These are phyloP conservation scores for Fusarium sp. DNA, from an alignment of 2,329 filamentous ascomycete species.

Conservation along the genomic window DNA sequence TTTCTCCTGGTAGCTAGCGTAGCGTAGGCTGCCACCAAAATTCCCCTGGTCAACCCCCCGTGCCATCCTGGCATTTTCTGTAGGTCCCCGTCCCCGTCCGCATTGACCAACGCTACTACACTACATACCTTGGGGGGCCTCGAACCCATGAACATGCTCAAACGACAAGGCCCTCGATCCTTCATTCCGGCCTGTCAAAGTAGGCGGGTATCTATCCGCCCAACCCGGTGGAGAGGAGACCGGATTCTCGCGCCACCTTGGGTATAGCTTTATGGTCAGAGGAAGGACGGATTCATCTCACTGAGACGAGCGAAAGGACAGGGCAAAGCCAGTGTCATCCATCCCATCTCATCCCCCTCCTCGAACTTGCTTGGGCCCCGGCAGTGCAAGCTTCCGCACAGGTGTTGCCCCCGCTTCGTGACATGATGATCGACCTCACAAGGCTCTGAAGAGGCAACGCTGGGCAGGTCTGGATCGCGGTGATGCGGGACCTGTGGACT, in stretches of 20 bases:
- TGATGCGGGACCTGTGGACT: constrained; percentile 14
- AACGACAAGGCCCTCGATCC: constrained; percentile 7
- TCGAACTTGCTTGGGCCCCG: constrained; percentile 12
- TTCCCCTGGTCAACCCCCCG: constrained; percentile 3
- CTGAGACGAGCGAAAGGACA: constrained; percentile 27
- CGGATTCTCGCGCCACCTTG: constrained; percentile 29
- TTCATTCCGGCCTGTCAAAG: constrained; percentile 31
- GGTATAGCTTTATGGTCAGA: constrained; percentile 37
- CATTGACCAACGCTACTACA: constrained; percentile 16
- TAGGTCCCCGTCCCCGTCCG: constrained; percentile 3
- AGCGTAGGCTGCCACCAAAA: constrained; percentile 5
- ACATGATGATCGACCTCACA: constrained; percentile 42
- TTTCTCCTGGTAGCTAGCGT: not conserved
- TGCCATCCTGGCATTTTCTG: not conserved
- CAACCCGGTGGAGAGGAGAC: constrained; percentile 13
- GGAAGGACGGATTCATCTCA: constrained; percentile 28
- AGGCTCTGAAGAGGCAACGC: constrained; percentile 34
- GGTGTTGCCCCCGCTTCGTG: constrained; percentile 16
- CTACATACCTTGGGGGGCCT: not conserved
- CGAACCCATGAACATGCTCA: constrained; percentile 8
- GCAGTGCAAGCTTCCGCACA: constrained; percentile 2
- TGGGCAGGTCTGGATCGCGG: constrained; percentile 18
- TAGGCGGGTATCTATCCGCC: constrained; percentile 42
- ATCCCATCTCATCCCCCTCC: not conserved
- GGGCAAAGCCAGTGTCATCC: constrained; percentile 3